Evolutionary conservation across 371 early-diverging fungal species (phyloP), one percentile per base, ranked within the genome.

Genomic region (Phascolomyces articulosus): DNA sequence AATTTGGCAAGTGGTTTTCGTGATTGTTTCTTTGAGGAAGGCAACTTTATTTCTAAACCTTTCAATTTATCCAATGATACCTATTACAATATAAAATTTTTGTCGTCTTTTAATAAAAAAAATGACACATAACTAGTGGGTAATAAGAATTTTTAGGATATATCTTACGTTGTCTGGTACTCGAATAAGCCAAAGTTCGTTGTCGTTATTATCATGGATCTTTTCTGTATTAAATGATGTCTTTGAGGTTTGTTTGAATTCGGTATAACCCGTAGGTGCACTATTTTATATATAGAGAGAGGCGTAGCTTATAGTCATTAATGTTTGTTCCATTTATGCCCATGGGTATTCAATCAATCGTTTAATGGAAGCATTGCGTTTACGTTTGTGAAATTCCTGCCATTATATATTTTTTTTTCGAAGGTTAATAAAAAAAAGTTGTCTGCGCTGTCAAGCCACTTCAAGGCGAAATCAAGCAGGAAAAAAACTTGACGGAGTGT

Each of bases 121-220:
- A 34, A 34, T 11, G 11, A 34, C 11, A 34, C 6, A 1, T 34
- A 1, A 34, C 11, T 9, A 34, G 6, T 9, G 2, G 9, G 6
- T 34, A 34, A 34, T 34, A 34, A 34, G 6, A 2, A 34, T 34
- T 59, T 31, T 24, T 15, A 18, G 16, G 3, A 44, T 40, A 18
- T 51, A 13, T 65, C 34, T 60, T 73, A 80, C 83, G 61, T 77
- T 73, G 20, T 74, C 71, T 26, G 83, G 83, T 60, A 83, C 69
- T 40, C 80, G 80, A 62, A 80, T 80, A 40, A 83, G 57, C 80
- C 80, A 83, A 48, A 80, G 62, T 55, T 83, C 83, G 29, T 77
- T 77, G 59, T 80, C 83, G 4, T 44, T 44, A 44, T 79, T 76
- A 60, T 75, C 74, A 26, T 9, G 54, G 55, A 31, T 40, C 26